These are phyloP conservation scores for Anthoceros angustus DNA, from an alignment of 225 moss, liverwort and hornwort genomes.

Conservation along the genomic window DNA sequence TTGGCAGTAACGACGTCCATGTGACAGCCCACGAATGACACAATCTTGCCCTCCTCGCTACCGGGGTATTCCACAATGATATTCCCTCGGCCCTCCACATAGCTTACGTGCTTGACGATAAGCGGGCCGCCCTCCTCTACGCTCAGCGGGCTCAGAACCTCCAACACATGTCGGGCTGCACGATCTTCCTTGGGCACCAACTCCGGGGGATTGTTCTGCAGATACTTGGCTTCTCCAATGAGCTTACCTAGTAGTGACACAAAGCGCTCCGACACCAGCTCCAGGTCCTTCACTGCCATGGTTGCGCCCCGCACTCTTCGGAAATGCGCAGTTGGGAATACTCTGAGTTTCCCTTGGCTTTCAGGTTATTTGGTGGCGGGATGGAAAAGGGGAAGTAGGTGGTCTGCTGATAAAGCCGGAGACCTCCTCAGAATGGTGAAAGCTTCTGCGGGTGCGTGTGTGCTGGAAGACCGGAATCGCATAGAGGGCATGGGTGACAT, in stretches of 20 bases:
- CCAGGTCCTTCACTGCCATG: conserved; percentile 8
- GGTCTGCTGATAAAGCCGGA: no score
- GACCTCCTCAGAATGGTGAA: no score
- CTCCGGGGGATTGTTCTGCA: conserved; percentile 57
- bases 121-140: conserved; percentile 37
- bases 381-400: no score
- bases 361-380: no score
- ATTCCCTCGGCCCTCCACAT: conserved; percentile 47
- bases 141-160: conserved; percentile 28
- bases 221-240: conserved; percentile 33
- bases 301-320: background rate
- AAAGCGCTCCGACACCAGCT: conserved; percentile 25
- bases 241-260: conserved; percentile 33
- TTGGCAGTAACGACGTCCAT: conserved; percentile 64
- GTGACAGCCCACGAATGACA: conserved; percentile 62
- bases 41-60: conserved; percentile 20
- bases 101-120: conserved; percentile 34
- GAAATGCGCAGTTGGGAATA: no score
- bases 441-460: no score
- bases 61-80: conserved; percentile 60
- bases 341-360: no score
- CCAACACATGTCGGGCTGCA: conserved; percentile 43
- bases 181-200: conserved; percentile 45
- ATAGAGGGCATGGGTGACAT: no score
- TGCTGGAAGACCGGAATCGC: no score